phyloP scores from a whole-genome alignment of 371 early-diverging fungal species.

The Mortierella sp. region DNA sequence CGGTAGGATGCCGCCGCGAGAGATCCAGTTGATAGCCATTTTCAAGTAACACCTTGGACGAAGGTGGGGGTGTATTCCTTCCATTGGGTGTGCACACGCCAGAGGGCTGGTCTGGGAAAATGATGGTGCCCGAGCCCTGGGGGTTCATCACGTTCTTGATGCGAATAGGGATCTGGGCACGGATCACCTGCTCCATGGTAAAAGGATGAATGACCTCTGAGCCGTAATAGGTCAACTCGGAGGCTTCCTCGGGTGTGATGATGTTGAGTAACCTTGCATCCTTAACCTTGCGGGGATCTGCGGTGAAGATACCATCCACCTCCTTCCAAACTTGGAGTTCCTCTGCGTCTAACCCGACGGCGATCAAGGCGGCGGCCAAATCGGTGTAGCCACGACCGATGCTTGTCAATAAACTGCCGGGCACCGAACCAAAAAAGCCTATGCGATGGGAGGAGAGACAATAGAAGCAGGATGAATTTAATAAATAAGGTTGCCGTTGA shows the following conservation, averaged over 20 bases:
- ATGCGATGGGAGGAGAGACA: background rate
- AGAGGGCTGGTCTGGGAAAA: conserved; percentile 78
- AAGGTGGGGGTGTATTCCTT: conserved; percentile 69
- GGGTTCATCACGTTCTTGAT: conserved; percentile 98
- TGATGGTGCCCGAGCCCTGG: conserved; percentile 92
- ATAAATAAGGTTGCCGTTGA: background rate
- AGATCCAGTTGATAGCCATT: conserved; percentile 84
- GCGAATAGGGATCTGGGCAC: conserved; percentile 95
- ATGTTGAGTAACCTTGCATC: conserved; percentile 87
- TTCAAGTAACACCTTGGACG: conserved; percentile 70
- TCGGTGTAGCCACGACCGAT: conserved; percentile 99
- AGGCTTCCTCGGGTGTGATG: conserved; percentile 98
- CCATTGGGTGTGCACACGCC: conserved; percentile 60
- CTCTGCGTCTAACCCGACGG: conserved; percentile 91
- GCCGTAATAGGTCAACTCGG: conserved; percentile 98
- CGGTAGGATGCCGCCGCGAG: conserved; percentile 90
- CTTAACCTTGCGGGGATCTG: conserved; percentile 97
- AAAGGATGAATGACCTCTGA: conserved; percentile 99
- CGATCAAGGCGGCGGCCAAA: conserved; percentile 94
- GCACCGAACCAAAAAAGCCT: conserved; percentile 97
- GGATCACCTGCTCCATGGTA: conserved; percentile 99
- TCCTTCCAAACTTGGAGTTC: conserved; percentile 99
- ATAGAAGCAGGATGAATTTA: background rate
- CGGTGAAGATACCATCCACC: conserved; percentile 99
- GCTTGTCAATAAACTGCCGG: conserved; percentile 91